Base-by-base conservation (phyloP, 2,329 filamentous ascomycete species). In the Phoma herbarum region DNA sequence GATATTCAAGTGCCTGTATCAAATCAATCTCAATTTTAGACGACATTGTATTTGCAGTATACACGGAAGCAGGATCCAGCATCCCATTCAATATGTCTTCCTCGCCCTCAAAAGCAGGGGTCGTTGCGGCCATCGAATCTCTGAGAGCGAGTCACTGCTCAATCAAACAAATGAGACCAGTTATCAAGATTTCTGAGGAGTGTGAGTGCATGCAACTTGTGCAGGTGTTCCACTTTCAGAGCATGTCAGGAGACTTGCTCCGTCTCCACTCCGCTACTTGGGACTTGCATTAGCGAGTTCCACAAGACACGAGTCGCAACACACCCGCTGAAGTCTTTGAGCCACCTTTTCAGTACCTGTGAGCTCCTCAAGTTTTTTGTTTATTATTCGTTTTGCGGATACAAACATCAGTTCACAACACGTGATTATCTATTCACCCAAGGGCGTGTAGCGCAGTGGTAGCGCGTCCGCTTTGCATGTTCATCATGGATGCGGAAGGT, bases 381-480 rank as follows among this genome's bases (percentile, higher is more conserved):
- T n/a, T n/a, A n/a, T n/a, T n/a, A n/a, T n/a, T n/a, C n/a, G n/a
- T n/a, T n/a, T n/a, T n/a, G n/a, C n/a, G n/a, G n/a, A 28, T 28
- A 28, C 26, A 4, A 28, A 28, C 26, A 28, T 28, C 5, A 28
- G 9, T 28, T 28, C 4, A 28, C 5, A 14, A n/a, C 31, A 35
- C 31, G 14, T 35, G 31, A 35, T 31, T 31, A 31, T 14, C 29
- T 12, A 14, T 12, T 35, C 33, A 33, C 12, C 29, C 3, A 1
- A 2, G 43, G 43, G 43, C 26, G 2, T 12, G 0, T 45, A 11
- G 43, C 43, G 25, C 26, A 45, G 43, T 45, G 43, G 43, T 45
- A 45, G 26, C 25, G 43, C 43, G 43, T 20, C n/a, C 43, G 43
- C 43, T 45, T 45, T 45, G 43, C 43, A 45, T 45, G 2, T n/a